Evolutionary conservation across 495 filamentous ascomycete genomes (phyloP).

Genomic region (Penicillium desertorum): DNA sequence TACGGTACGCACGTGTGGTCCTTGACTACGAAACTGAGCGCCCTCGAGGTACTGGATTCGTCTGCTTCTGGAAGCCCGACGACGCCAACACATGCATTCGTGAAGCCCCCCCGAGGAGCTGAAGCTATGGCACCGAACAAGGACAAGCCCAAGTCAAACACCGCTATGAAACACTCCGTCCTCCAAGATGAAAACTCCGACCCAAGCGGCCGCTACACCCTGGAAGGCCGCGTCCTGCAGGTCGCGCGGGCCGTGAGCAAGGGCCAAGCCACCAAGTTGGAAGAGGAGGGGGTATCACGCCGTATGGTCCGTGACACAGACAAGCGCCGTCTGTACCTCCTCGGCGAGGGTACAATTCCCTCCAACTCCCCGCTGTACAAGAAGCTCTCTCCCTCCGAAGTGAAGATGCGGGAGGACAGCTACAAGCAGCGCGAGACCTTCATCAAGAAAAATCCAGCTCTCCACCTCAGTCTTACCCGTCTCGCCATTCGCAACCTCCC

Average conservation of each 20-base stretch:
- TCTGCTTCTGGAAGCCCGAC: constrained; percentile 79
- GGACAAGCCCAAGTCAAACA: constrained; percentile 41
- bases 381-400: constrained; percentile 72
- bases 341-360: constrained; percentile 81
- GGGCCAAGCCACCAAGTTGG: constrained; percentile 70
- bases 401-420: constrained; percentile 84
- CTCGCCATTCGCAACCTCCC: constrained; percentile 95
- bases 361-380: constrained; percentile 69
- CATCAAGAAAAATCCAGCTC: constrained; percentile 82
- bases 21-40: constrained; percentile 79
- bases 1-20: constrained; percentile 88
- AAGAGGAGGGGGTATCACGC: constrained; percentile 61
- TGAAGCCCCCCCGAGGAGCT: constrained; percentile 63
- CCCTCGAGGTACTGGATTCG: constrained; percentile 90
- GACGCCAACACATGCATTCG: constrained; percentile 73
- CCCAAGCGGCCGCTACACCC: constrained; percentile 75
- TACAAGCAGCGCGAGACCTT: constrained; percentile 84
- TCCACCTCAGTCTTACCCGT: constrained; percentile 88
- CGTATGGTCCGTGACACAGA: constrained; percentile 75
- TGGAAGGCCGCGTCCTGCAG: constrained; percentile 85
- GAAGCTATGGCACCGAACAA: constrained; percentile 38
- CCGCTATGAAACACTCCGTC: constrained; percentile 65
- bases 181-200: constrained; percentile 80
- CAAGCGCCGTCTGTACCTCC: constrained; percentile 87
- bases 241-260: constrained; percentile 81